Base-by-base conservation (phyloP, 345 rosid species). In the Stellera chamaejasme region DNA sequence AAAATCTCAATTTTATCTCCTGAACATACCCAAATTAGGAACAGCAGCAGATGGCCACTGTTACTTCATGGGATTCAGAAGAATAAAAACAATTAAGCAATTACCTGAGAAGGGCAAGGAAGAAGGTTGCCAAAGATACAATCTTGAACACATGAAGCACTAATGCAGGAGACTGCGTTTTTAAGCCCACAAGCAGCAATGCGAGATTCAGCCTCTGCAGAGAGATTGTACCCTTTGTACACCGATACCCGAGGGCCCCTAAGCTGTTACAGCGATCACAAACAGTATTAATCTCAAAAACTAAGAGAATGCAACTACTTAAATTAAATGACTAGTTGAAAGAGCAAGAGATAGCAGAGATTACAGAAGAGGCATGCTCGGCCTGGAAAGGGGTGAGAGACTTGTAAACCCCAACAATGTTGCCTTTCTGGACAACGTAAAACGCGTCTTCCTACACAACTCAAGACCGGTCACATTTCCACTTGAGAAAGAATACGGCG, bases 21-120 rank as follows among this genome's bases (percentile, higher is more conserved):
- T 19, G 23, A 19, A 19, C 23, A 19, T 19, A 19, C 39, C 39
- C 8, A 32, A 32, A 32, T 8, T 32, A 5, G 5, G 39, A 32
- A 8, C 39, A 32, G 39, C 39, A 32, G 3, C 39, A 32, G 5
- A 32, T 32, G 39, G 8, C 7, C 39, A 32, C 5, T 19, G 0
- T 32, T 32, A 8, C 8, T 32, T 32, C 39, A 32, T 19, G 23
- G 23, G 23, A 19, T 19, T 19, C 39, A 4, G 39, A 32, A 8
- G 7, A 32, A 32, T 0, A 32, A 23, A 49, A 50, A 54, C 39
- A 32, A 3, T 32, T 5, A 51, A 19, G 44, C 2, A 54, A 56
- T 19, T 26, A 88, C 96, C 90, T 81, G 90, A 64, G 75, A 27
- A 71, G 76, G 78, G 65, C 84, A 79, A 75, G 86, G 82, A 67